Conservation (phyloP, 257 asterid genomes). For the Solanum chilense region DNA sequence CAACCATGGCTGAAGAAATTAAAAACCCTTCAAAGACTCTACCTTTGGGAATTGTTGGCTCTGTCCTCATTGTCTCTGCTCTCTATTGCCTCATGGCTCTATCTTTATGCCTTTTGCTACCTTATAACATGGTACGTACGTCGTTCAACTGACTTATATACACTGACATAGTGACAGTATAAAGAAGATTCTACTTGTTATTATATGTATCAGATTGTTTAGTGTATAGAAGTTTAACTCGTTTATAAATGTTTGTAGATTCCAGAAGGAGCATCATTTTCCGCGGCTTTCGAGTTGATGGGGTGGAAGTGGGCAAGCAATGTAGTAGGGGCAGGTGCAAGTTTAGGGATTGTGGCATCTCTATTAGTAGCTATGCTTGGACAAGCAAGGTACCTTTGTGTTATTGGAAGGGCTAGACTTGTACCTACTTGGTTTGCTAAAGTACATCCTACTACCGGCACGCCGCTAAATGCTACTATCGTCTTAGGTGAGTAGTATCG, state of each 20-base stretch:
- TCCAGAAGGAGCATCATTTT: background rate
- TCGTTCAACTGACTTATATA: background rate
- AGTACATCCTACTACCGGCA: conserved; percentile 19
- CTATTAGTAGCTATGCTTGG: conserved; percentile 38
- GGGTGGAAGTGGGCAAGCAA: background rate
- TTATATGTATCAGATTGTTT: background rate
- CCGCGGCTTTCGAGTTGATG: background rate
- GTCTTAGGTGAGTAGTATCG: background rate
- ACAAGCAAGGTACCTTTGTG: conserved; percentile 39
- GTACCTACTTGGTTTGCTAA: conserved; percentile 37
- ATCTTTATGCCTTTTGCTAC: conserved; percentile 19
- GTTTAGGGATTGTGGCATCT: conserved; percentile 32
- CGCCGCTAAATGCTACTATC: background rate
- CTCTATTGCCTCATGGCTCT: conserved; percentile 33
- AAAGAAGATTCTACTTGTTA: background rate
- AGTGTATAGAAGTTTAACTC: background rate
- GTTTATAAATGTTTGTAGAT: background rate
- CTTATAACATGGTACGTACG: conserved; percentile 22
- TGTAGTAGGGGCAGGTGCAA: conserved; percentile 30
- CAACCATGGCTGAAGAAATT: conserved; percentile 41
- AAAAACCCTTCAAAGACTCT: conserved; percentile 24
- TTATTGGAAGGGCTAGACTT: conserved; percentile 33
- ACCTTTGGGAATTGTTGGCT: conserved; percentile 32
- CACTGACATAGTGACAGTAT: background rate
- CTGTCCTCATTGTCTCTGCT: conserved; percentile 27